phyloP scores from a whole-genome alignment of 1,284 basidiomycete species.

The Filobasidium uniguttulatum region DNA sequence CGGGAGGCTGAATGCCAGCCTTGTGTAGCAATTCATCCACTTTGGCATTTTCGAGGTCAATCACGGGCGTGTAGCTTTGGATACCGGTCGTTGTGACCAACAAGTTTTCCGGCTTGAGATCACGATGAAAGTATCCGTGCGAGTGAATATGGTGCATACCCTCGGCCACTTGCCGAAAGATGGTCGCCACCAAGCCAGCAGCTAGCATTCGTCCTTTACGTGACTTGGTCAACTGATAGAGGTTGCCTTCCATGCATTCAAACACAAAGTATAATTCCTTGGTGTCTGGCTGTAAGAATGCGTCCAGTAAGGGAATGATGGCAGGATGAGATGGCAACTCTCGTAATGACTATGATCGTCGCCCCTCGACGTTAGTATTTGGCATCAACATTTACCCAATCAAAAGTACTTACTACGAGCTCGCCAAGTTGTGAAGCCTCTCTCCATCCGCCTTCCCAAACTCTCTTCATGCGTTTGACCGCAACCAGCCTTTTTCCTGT shows the following conservation, averaged over 20 bases:
- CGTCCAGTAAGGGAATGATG: conserved; percentile 97
- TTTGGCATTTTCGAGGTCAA: conserved; percentile 10
- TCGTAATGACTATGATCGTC: conserved; percentile 63
- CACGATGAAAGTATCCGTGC: conserved; percentile 93
- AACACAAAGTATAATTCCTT: conserved; percentile 99
- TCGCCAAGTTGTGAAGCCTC: conserved; percentile 93
- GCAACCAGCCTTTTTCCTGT: conserved; percentile 87
- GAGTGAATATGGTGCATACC: conserved; percentile 88
- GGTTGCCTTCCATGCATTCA: conserved; percentile 99
- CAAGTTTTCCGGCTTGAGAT: conserved; percentile 99
- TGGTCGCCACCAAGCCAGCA: conserved; percentile 84
- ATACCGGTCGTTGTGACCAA: conserved; percentile 98
- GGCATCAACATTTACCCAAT: background rate
- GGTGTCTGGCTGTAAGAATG: conserved; percentile 82
- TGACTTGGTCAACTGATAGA: conserved; percentile 97
- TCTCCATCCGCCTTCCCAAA: conserved; percentile 93
- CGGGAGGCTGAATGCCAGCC: conserved; percentile 3
- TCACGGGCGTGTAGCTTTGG: conserved; percentile 68
- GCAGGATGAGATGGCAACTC: conserved; percentile 89
- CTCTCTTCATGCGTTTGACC: conserved; percentile 96
- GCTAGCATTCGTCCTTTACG: conserved; percentile 87
- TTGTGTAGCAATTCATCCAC: conserved; percentile 4
- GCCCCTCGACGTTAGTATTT: background rate
- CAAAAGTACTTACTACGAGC: conserved; percentile 55
- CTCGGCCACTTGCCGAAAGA: conserved; percentile 80